Evolutionary conservation across 2,329 filamentous ascomycete species (phyloP).

Genomic region (Ophiostoma ulmi): DNA sequence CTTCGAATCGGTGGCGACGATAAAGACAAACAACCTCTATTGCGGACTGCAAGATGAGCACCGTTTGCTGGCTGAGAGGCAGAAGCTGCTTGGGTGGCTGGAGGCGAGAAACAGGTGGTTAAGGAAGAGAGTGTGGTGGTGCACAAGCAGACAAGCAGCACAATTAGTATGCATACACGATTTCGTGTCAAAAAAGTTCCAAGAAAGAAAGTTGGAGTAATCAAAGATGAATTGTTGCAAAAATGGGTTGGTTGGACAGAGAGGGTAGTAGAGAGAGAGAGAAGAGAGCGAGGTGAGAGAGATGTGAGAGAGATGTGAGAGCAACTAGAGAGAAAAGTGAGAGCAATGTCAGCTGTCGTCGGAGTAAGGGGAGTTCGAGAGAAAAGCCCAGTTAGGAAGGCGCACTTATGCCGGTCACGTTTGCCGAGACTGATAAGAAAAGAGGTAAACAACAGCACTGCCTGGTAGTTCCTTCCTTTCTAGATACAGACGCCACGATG

Average conservation of each 20-base stretch:
- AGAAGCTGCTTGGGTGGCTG: slow-evolving; percentile 16
- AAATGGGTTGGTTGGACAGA: neutral
- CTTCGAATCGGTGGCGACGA: neutral
- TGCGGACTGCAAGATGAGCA: neutral
- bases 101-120: neutral
- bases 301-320: neutral
- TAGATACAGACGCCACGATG: neutral
- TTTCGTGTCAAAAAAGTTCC: slow-evolving; percentile 28
- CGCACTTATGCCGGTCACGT: neutral
- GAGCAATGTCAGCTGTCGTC: neutral
- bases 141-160: slow-evolving; percentile 12
- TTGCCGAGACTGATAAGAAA: neutral
- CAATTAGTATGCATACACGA: slow-evolving; percentile 25
- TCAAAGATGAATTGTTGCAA: slow-evolving; percentile 20
- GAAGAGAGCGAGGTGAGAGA: neutral
- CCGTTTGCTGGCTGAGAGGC: neutral
- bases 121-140: slow-evolving; percentile 1
- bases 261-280: neutral
- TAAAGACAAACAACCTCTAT: neutral
- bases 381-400: neutral
- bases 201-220: slow-evolving; percentile 23
- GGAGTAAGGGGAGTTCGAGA: neutral
- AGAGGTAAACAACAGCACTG: neutral
- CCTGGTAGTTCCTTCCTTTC: neutral
- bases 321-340: neutral